Evolutionary conservation across 2,329 filamentous ascomycete genomes (phyloP).

Genomic region (Cladosporium velox): DNA sequence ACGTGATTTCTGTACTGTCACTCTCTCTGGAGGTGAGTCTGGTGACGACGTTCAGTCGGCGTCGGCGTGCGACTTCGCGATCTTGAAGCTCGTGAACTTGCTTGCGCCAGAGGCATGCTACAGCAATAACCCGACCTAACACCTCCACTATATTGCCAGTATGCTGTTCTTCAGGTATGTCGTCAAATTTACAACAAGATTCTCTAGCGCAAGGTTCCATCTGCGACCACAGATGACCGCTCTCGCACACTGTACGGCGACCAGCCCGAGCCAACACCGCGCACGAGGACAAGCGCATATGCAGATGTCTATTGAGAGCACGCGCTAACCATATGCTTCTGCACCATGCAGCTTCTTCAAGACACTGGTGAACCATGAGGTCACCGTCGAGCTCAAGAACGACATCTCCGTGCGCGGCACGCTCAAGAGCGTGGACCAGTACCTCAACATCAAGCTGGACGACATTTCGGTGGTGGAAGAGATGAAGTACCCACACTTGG

Average conservation of each 20-base stretch:
- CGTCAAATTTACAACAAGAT: neutral
- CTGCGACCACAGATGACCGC: neutral
- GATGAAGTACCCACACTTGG: conserved; percentile 90
- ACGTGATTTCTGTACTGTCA: neutral
- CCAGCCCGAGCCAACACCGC: neutral
- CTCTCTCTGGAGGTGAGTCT: neutral
- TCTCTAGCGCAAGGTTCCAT: no score
- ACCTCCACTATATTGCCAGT: conserved; percentile 17
- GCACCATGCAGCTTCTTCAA: conserved; percentile 80
- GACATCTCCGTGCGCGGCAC: conserved; percentile 96
- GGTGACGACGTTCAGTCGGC: conserved; percentile 13
- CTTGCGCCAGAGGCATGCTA: conserved; percentile 11
- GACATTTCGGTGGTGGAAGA: conserved; percentile 92
- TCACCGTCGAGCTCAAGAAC: conserved; percentile 98
- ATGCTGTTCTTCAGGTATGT: conserved; percentile 40
- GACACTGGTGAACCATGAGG: conserved; percentile 93
- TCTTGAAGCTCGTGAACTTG: conserved; percentile 9
- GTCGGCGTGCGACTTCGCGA: conserved; percentile 11
- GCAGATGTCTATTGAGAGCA: neutral
- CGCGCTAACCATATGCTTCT: neutral
- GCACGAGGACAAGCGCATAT: conserved; percentile 5
- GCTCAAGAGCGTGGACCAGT: conserved; percentile 97
- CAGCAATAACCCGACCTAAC: conserved; percentile 19
- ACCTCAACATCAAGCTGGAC: conserved; percentile 98
- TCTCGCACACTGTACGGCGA: neutral